Percentiles rank a stretch among this genome's conserved stretches.
Conservation (phyloP, 2,329 filamentous ascomycete genomes). For the Hypomyces rosellus region DNA sequence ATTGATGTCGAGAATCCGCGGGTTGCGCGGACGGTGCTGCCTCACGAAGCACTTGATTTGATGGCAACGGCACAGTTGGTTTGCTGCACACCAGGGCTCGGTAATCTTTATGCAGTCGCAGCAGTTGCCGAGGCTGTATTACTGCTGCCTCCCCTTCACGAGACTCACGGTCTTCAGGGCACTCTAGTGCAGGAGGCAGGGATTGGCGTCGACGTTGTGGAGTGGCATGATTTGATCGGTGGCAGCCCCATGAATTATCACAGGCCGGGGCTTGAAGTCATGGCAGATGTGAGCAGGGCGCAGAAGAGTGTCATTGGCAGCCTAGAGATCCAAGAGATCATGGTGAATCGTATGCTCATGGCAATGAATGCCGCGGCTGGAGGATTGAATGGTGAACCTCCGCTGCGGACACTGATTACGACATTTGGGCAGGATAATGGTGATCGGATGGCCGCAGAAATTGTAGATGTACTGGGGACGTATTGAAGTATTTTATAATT, state of each 20-base stretch:
- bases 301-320: background rate
- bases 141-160: conserved; percentile 1
- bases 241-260: background rate
- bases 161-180: background rate
- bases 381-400: background rate
- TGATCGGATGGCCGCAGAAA: conserved; percentile 1
- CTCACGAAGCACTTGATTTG: background rate
- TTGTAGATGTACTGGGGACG: background rate
- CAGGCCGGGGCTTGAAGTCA: background rate
- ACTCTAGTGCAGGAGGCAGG: background rate
- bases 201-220: background rate
- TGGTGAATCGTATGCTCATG: background rate
- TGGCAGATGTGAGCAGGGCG: conserved; percentile 1
- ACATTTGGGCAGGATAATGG: conserved; percentile 4
- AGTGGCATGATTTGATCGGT: conserved; percentile 3
- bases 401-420: background rate
- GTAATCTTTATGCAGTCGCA: conserved; percentile 1
- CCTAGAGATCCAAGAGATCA: background rate
- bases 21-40: conserved; percentile 2
- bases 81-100: conserved; percentile 5
- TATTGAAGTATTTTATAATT: too few relatives aligned
- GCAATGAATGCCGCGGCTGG: background rate
- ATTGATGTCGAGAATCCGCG: conserved; percentile 1
- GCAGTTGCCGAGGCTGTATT: background rate
- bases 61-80: background rate